Conservation (phyloP, 164 flowering plant species). For the Echeveria elegans region DNA sequence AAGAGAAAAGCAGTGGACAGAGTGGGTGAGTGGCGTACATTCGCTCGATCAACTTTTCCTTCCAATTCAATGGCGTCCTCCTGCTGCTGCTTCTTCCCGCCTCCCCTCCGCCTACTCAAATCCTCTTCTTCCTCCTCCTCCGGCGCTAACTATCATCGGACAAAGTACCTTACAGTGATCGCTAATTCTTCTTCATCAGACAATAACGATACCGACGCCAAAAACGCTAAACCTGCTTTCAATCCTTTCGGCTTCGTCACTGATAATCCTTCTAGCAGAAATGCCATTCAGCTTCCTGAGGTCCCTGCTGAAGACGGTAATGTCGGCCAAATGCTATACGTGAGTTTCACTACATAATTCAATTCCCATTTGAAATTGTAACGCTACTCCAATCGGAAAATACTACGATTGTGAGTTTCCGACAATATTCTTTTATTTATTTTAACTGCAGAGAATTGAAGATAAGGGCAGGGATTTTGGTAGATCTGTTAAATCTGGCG, state of each 20-base stretch:
- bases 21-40: not conserved
- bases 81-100: constrained; percentile 11
- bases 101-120: constrained; percentile 10
- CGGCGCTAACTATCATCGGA: not conserved
- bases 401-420: no score
- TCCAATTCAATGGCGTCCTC: constrained; percentile 14
- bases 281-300: constrained; percentile 84
- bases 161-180: not conserved
- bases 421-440: no score
- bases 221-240: constrained; percentile 31
- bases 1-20: not conserved
- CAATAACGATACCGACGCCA: constrained; percentile 8
- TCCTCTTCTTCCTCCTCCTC: not conserved
- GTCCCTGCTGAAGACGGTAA: constrained; percentile 89
- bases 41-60: not conserved
- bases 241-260: constrained; percentile 93
- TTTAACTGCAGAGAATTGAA: constrained; percentile 61
- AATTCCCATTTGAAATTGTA: no score
- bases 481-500: constrained; percentile 54
- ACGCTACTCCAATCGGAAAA: no score
- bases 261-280: constrained; percentile 82
- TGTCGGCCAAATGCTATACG: constrained; percentile 94
- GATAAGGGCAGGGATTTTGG: constrained; percentile 91
- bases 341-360: no score
- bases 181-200: constrained; percentile 20